These are phyloP conservation scores for Cryphonectria carpinicola DNA, from an alignment of 2,329 filamentous ascomycete species.

Conservation along the genomic window DNA sequence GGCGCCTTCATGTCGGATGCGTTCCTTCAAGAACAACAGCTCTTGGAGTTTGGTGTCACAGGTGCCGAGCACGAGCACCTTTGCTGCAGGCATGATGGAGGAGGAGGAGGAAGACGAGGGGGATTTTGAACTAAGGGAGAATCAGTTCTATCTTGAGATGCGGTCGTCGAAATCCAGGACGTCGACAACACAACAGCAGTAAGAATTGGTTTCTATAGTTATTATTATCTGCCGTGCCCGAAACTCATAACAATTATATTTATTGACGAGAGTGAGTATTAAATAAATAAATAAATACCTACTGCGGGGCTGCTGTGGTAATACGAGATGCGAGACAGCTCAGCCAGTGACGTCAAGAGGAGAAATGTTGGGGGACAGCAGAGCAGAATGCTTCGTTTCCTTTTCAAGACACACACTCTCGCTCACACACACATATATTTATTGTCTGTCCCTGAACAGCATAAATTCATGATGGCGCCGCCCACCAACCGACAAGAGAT, in stretches of 20 bases:
- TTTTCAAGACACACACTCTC: background rate
- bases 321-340: background rate
- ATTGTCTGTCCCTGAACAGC: background rate
- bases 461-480: conserved; percentile 52
- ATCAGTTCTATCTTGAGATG: background rate
- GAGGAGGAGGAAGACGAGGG: background rate
- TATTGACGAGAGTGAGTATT: background rate
- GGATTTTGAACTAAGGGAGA: background rate
- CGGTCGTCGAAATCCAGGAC: background rate
- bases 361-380: background rate
- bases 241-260: background rate
- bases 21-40: conserved; percentile 56
- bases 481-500: conserved; percentile 61
- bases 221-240: background rate
- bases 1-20: conserved; percentile 41
- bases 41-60: conserved; percentile 68
- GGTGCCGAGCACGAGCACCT: conserved; percentile 62
- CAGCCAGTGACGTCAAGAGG: conserved; percentile 16
- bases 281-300: background rate
- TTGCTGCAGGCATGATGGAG: conserved; percentile 35
- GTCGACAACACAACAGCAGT: background rate
- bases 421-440: no score
- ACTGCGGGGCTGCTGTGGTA: conserved; percentile 19
- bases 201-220: background rate
- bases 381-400: background rate